Base-by-base conservation (phyloP, 306 rosid genomes). In the Cicer cuneatum region DNA sequence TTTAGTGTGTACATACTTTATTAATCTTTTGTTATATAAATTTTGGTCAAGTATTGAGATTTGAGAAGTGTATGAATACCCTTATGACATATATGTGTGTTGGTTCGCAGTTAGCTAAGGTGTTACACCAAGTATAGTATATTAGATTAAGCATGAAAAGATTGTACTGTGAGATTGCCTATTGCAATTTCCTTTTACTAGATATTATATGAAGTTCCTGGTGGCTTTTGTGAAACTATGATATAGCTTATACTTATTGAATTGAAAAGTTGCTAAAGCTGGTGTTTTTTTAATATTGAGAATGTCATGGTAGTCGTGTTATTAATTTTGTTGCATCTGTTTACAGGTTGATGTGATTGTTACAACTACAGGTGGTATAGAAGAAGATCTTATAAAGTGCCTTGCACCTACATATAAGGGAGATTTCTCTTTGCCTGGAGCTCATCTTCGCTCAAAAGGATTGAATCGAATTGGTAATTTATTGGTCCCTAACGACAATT, bases 381-480 rank as follows among this genome's bases (percentile, higher is more conserved):
- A 92, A 80, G 97, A 94, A 82, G 99, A 94, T 83, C 87, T 94
- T 59, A 87, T 94, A 15, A 94, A 94, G 74, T 94, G 97, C 76
- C 95, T 94, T 80, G 96, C 97, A 8, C 96, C 97, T 14, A 94
- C 99, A 2, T 94, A 75, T 62, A 91, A 73, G 80, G 99, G 97
- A 7, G 92, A 89, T 39, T 94, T 94, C 74, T 78, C 90, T 60
- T 81, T 94, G 7, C 86, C 87, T 4, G 99, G 99, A 48, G 88
- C 91, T 11, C 5, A 74, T 62, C 86, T 94, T 60, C 91, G 96
- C 53, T 92, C 97, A 0, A 90, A 89, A 74, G 99, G 99, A 68
- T 71, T 94, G 83, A 94, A 94, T 83, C 88, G 99, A 53, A 94
- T 90, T 24, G 99, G 99, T 74, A 94, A 94, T 65, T 87, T 94